Conservation (phyloP, 2,329 filamentous ascomycete species). For the Fusarium robinianum region DNA sequence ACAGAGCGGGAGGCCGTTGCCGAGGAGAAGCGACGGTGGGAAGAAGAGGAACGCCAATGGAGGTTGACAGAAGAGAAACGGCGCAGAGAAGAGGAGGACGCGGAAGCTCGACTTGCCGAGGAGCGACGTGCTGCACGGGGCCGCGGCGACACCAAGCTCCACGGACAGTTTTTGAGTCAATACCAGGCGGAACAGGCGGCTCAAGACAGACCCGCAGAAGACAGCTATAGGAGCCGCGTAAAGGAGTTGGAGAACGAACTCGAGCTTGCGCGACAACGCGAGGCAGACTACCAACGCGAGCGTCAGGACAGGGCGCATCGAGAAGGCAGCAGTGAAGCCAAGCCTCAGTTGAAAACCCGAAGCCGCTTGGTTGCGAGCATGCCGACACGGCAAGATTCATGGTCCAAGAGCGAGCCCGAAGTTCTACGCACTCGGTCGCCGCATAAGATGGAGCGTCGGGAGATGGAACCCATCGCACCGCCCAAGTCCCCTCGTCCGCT, state of each 20-base stretch:
- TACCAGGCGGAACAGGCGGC: slow-evolving; percentile 71
- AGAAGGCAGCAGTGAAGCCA: slow-evolving; percentile 13
- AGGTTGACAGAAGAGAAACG: slow-evolving; percentile 74
- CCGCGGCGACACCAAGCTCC: slow-evolving; percentile 70
- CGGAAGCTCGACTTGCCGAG: slow-evolving; percentile 67
- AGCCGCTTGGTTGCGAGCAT: slow-evolving; percentile 45
- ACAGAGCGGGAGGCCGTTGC: slow-evolving; percentile 65
- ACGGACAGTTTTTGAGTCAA: slow-evolving; percentile 84
- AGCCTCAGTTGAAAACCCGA: slow-evolving; percentile 34
- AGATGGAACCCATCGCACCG: slow-evolving; percentile 30
- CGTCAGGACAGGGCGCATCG: slow-evolving; percentile 54
- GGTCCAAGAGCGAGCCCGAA: slow-evolving; percentile 52
- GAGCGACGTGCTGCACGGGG: slow-evolving; percentile 67
- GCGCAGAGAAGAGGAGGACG: slow-evolving; percentile 72
- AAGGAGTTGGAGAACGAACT: slow-evolving; percentile 77
- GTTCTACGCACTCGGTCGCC: no score
- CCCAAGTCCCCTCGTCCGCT: slow-evolving; percentile 54
- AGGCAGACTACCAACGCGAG: slow-evolving; percentile 65
- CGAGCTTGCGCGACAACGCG: slow-evolving; percentile 64
- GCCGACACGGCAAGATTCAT: slow-evolving; percentile 62
- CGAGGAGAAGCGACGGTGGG: slow-evolving; percentile 74
- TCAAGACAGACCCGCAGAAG: slow-evolving; percentile 39
- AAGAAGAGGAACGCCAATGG: slow-evolving; percentile 78
- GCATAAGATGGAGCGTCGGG: no score
- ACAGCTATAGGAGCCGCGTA: slow-evolving; percentile 68